Evolutionary conservation across 306 rosid species (phyloP), one percentile per base, ranked within the genome.

Genomic region (Boehmeria nivea): DNA sequence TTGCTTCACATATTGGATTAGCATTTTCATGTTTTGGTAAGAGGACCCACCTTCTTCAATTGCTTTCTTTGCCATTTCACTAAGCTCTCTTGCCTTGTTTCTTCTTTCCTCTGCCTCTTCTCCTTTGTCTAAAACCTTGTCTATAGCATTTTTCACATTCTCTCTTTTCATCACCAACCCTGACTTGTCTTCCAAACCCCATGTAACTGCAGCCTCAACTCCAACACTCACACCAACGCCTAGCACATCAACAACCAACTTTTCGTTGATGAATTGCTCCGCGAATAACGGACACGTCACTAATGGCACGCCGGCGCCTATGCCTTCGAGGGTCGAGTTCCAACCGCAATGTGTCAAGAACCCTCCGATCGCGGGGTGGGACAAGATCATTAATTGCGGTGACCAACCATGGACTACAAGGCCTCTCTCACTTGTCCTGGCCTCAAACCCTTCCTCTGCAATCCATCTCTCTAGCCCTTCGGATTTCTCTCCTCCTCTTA

Each of bases 341-440:
- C 65, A 63, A 8, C 79, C 75, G 21, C 79, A 64, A 12, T 68
- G 79, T n/a, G 75, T 74, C 19, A 74, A 40, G 51, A 74, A 68
- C 38, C 66, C 82, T 12, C 78, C 78, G 12, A 72, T 25, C 8
- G 82, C 23, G 0, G 58, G 51, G 42, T 87, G 94, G 14, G 87
- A 79, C 16, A 87, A 10, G 28, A 87, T 79, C 6, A 75, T 24
- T 1, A 80, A 43, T 19, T 81, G 96, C 1, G 94, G 94, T 12
- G 94, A 94, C 96, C 96, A 84, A 3, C 87, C 96, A 13, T 70
- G 4, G 17, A 84, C 74, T 57, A 87, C 2, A 15, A 84, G 61
- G 5, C 89, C 71, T 64, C 74, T 75, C 28, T 56, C 85, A 7
- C 43, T 66, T 1, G 37, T 64, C 54, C 94, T 84, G 33, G 77